Conservation (phyloP, 768 basidiomycete genomes). For the Rhodotorula babjevae region DNA sequence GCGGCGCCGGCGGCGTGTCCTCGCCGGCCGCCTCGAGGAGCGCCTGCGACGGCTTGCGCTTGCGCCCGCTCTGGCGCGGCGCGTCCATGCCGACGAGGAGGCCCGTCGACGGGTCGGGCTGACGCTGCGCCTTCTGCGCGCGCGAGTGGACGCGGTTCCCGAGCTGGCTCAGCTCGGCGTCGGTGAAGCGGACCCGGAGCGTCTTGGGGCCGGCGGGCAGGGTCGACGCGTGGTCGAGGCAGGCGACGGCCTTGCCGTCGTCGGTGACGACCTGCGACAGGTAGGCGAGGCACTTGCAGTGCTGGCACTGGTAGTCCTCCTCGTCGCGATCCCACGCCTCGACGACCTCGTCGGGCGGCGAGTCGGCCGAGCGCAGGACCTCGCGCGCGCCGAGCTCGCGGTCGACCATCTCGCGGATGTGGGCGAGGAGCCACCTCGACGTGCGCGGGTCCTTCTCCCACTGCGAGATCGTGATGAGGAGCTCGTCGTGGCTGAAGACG, state of each 20-base stretch:
- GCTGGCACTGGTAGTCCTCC: conserved; percentile 88
- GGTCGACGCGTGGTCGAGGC: conserved; percentile 73
- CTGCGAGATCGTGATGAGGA: conserved; percentile 94
- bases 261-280: conserved; percentile 81
- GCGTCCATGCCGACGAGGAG: conserved; percentile 8
- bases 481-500: conserved; percentile 96
- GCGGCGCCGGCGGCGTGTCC: background rate
- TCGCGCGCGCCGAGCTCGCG: conserved; percentile 70
- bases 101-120: conserved; percentile 15
- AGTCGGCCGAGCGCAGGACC: conserved; percentile 55
- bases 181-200: conserved; percentile 37
- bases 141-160: conserved; percentile 31
- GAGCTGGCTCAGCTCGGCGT: conserved; percentile 37
- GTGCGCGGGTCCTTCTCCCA: conserved; percentile 88
- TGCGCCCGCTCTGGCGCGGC: conserved; percentile 21
- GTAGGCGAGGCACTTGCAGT: conserved; percentile 93
- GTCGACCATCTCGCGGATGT: conserved; percentile 79
- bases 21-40: conserved; percentile 35
- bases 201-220: conserved; percentile 60
- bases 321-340: conserved; percentile 78
- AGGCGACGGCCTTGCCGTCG: conserved; percentile 58
- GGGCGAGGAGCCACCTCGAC: conserved; percentile 81
- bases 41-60: conserved; percentile 36
- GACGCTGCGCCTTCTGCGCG: conserved; percentile 29
- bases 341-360: conserved; percentile 62